Percentiles rank a stretch among this genome's conserved stretches.
These are phyloP conservation scores for Panicum virgatum DNA, from an alignment of 202 grass and related monocot species.

Conservation along the genomic window DNA sequence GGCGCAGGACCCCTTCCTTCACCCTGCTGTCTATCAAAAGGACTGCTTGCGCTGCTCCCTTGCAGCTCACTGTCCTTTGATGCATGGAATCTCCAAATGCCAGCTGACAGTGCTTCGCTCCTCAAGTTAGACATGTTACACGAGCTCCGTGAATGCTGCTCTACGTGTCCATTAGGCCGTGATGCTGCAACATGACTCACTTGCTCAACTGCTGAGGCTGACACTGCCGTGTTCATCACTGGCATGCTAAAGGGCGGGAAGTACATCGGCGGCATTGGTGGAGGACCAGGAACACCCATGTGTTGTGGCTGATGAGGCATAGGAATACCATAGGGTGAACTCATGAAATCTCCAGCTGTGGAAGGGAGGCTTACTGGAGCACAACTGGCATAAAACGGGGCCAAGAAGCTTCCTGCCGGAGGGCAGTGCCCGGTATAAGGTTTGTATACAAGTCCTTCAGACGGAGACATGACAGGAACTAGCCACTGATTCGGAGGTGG, in stretches of 20 bases:
- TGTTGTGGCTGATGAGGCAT: conserved; percentile 60
- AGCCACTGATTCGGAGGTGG: conserved; percentile 76
- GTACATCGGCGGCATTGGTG: conserved; percentile 55
- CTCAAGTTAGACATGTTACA: conserved; percentile 57
- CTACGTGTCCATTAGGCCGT: conserved; percentile 36
- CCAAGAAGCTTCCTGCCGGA: conserved; percentile 73
- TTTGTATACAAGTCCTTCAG: conserved; percentile 92
- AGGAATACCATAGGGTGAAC: conserved; percentile 56
- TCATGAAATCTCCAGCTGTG: conserved; percentile 62
- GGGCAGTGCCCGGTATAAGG: conserved; percentile 74
- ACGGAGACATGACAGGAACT: conserved; percentile 82
- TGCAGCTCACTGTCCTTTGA: conserved; percentile 81
- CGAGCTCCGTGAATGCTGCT: conserved; percentile 59
- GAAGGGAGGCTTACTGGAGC: conserved; percentile 53
- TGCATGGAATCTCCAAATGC: conserved; percentile 52
- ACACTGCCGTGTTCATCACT: conserved; percentile 57
- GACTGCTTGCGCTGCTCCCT: conserved; percentile 76
- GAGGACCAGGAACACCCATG: conserved; percentile 45
- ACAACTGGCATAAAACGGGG: conserved; percentile 65
- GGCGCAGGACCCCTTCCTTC: conserved; percentile 42
- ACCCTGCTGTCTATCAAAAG: conserved; percentile 48
- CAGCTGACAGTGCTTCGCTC: conserved; percentile 51
- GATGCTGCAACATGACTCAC: conserved; percentile 45
- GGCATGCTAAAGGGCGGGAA: conserved; percentile 69
- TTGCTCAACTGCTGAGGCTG: conserved; percentile 72